Evolutionary conservation across 208 protist genomes (phyloP), one percentile per base, ranked within the genome.

Genomic region (Leishmania tarentolae): DNA sequence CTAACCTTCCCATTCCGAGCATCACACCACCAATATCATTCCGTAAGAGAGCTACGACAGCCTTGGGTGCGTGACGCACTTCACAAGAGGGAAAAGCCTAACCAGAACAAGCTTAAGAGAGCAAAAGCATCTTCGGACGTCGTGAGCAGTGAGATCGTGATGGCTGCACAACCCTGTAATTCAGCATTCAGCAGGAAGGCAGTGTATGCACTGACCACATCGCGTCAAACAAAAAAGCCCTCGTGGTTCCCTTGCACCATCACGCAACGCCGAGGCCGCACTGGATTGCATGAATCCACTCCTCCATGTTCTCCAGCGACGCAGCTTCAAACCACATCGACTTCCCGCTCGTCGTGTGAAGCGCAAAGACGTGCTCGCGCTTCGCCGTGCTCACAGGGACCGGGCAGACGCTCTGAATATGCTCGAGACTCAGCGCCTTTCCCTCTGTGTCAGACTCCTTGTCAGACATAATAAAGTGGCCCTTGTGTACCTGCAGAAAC

Each of bases 291-390:
- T 96, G 87, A 79, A 96, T 93, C 93, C 93, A 96, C 71, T 87
- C 87, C 65, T 96, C 89, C 93, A 96, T 96, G 42, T 85, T 86
- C 70, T 92, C 87, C n/a, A 90, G 86, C 21, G 93, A 92, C 47
- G 73, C 82, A 1, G 90, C 90, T 76, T 95, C 88, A 68, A 96
- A 94, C 91, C 93, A 96, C 93, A 96, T 96, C 5, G 90, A 94
- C 83, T 96, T 96, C 6, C 93, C 93, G 17, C 91, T 91, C 3
- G 91, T 87, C 4, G 93, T 96, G 78, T 96, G 94, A 7, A 96
- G 81, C 1, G 91, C 90, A 80, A 96, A 96, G 40, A 96, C 93
- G 85, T 93, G 90, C 42, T 94, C 88, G n/a, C 85, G 85, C 65
- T 91, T 92, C 13, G 87, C 90, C 11, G 88, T 91, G 6, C 80